Base-by-base conservation (phyloP, 2,329 filamentous ascomycete genomes). In the Arthrobotrys megalospora region DNA sequence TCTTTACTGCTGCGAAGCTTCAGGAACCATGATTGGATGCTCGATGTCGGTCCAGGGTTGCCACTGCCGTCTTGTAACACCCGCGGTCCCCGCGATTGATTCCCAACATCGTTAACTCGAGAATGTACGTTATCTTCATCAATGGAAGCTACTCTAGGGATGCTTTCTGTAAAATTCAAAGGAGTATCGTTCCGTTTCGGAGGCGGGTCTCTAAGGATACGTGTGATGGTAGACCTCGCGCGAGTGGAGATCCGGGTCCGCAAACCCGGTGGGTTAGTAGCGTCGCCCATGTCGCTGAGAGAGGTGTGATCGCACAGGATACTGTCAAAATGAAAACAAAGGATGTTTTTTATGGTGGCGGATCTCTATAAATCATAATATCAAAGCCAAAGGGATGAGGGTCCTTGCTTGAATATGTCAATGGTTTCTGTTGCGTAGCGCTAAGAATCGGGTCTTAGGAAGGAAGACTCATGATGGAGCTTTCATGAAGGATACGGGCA, bases 121-220 rank as follows among this genome's bases (percentile, higher is more conserved):
- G 34, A 4, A 12, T 58, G n/a, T 6, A 10, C 4, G 14, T 8
- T 11, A 32, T 10, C 10, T 0, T n/a, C 24, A 21, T 21, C 21
- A 14, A 52, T 11, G 10, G 65, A 19, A 11, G 24, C 21, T 4
- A 36, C 4, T 6, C 3, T 14, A 7, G 52, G 11, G 11, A 69
- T 53, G 16, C 10, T 32, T 28, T 78, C 75, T 7, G 45, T 72
- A 36, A 72, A 72, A 34, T 78, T 78, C 7, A 78, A 36, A 5
- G 75, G 75, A 6, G 75, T 78, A 47, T 78, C 75, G 62, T 67
- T 78, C 5, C 75, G 75, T 68, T 78, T 72, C 3, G 75, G 75
- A 10, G 75, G 75, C 8, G 75, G 75, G 6, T 78, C 75, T 68
- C 63, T 62, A 6, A 66, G 50, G 12, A 77, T 64, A 14, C 75